Conservation (phyloP, 805 yeast species). For the Priceomyces castillae region DNA sequence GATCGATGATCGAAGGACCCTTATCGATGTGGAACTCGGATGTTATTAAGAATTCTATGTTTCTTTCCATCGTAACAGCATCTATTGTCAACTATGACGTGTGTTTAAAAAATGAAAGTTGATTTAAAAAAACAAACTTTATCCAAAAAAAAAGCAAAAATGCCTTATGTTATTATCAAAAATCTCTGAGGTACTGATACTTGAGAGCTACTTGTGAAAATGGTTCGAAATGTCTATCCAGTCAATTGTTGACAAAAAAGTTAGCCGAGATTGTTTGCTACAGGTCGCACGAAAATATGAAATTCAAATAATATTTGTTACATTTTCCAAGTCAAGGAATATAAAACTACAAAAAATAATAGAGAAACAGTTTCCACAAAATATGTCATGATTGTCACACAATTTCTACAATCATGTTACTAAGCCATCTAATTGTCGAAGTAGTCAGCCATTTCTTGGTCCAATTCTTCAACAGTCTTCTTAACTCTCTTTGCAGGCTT, state of each 20-base stretch:
- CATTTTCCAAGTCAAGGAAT: not conserved
- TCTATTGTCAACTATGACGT: not conserved
- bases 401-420: not conserved
- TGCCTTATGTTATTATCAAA: no score
- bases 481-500: constrained; percentile 41
- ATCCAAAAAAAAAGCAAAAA: no score
- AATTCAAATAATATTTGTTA: not conserved
- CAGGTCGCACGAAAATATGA: not conserved
- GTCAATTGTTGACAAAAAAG: no score
- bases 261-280: not conserved
- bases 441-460: constrained; percentile 97
- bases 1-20: constrained; percentile 66
- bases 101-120: no score
- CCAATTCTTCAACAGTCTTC: constrained; percentile 89
- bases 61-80: constrained; percentile 16
- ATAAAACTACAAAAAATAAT: no score
- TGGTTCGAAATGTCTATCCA: no score
- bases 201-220: no score
- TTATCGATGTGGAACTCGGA: constrained; percentile 78
- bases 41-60: constrained; percentile 57
- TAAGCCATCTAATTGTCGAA: constrained; percentile 44
- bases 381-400: no score
- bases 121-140: no score
- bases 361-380: no score
- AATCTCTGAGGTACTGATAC: no score